Evolutionary conservation across 345 rosid species (phyloP), one percentile per base, ranked within the genome.

Genomic region (Iberis pinnata): DNA sequence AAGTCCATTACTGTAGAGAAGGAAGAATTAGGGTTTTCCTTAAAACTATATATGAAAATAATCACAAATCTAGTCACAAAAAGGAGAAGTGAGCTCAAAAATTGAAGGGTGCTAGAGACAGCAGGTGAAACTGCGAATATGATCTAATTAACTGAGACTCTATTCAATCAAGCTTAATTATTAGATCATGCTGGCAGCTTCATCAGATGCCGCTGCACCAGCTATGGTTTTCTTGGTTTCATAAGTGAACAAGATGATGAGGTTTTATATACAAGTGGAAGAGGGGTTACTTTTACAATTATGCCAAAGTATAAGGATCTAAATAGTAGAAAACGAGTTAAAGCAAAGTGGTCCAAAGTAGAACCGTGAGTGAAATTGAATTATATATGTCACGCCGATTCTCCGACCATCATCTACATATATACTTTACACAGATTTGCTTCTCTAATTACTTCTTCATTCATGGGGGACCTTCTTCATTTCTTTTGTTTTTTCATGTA

Each of bases 101-200:
- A 70, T 69, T 71, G 66, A 33, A 43, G 17, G 73, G 76, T 79
- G 86, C 73, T 43, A 68, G 77, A 78, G 76, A 62, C 79, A 81
- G 74, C 85, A 33, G 96, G 80, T 81, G 93, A 88, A 84, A 74
- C 85, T 73, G 80, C 96, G 82, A 68, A 75, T 67, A 88, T 81
- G 96, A 88, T 88, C 93, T 88, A 73, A 70, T 80, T 77, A 64
- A 69, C 8, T 75, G 37, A 60, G n/a, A 32, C 73, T 71, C 54
- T 45, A 52, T 18, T 22, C 40, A 26, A 45, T 39, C 18, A 72
- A 59, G 50, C 63, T n/a, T n/a, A n/a, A n/a, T 22, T 71, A 70
- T 79, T 66, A 82, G 89, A 89, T 89, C 97, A 89, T 84, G 97
- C 97, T 89, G 97, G 96, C 97, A 89, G 97, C 97, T 89, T 89